These are phyloP conservation scores for Mucor indicus DNA, from an alignment of 371 early-diverging fungal species.

Conservation along the genomic window DNA sequence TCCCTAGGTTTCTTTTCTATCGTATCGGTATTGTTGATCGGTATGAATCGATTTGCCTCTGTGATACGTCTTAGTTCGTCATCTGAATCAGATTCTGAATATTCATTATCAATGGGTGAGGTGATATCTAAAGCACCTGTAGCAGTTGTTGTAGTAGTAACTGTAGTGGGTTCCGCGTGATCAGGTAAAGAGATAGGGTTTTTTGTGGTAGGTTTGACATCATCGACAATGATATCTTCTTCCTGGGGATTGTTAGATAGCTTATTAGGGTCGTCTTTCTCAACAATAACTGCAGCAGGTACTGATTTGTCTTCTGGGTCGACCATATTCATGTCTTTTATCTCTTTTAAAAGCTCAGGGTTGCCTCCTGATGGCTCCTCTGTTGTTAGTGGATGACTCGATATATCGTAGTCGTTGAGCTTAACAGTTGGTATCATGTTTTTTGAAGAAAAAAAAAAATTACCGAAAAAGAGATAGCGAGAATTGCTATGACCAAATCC, in stretches of 20 bases:
- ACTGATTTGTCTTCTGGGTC: slow-evolving; percentile 18
- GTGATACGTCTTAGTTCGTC: slow-evolving; percentile 29
- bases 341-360: slow-evolving; percentile 11
- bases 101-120: slow-evolving; percentile 3
- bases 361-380: slow-evolving; percentile 20
- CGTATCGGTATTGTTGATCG: slow-evolving; percentile 1
- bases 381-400: slow-evolving; percentile 22
- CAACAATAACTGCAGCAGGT: slow-evolving; percentile 18
- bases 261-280: slow-evolving; percentile 18
- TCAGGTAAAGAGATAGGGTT: neutral
- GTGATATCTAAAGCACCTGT: slow-evolving; percentile 10
- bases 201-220: neutral
- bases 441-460: neutral
- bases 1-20: neutral
- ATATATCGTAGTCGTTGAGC: neutral
- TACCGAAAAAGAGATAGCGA: slow-evolving; percentile 3
- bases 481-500: neutral
- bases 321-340: slow-evolving; percentile 18
- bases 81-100: slow-evolving; percentile 5
- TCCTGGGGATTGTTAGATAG: neutral
- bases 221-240: neutral
- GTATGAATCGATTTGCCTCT: slow-evolving; percentile 33
- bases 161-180: slow-evolving; percentile 6
- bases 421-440: neutral
- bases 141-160: slow-evolving; percentile 4